A percentile compares a stretch with the other conserved stretches of the same genome.
Conservation (phyloP, 177 flowering plant genomes). For the Vitis hybrid region DNA sequence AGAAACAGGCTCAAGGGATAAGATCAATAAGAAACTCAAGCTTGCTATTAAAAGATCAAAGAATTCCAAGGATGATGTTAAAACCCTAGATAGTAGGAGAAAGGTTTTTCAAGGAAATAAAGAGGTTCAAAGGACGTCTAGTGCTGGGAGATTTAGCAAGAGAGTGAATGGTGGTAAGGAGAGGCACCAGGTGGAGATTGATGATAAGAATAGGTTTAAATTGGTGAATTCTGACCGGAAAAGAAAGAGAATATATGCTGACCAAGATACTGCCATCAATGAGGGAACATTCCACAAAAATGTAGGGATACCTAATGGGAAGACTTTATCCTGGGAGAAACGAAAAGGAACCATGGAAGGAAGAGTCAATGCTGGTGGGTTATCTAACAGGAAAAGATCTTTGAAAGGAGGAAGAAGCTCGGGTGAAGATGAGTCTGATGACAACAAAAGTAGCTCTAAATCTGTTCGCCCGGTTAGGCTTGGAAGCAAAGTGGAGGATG, state of each 20-base stretch:
- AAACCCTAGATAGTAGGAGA: not conserved
- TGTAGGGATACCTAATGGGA: conserved; percentile 4
- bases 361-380: conserved; percentile 9
- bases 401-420: conserved; percentile 1
- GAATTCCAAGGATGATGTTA: conserved; percentile 3
- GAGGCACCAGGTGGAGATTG: conserved; percentile 5
- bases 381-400: not conserved
- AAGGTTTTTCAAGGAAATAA: conserved; percentile 7
- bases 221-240: conserved; percentile 19
- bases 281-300: conserved; percentile 10
- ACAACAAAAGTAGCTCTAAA: conserved; percentile 1
- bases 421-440: conserved; percentile 6
- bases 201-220: conserved; percentile 8
- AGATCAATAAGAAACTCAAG: conserved; percentile 28
- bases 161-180: conserved; percentile 14
- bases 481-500: conserved; percentile 11
- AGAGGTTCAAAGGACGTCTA: not conserved
- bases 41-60: conserved; percentile 19
- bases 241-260: conserved; percentile 47
- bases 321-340: conserved; percentile 17
- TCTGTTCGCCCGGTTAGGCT: conserved; percentile 24
- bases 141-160: not conserved
- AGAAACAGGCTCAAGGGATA: conserved; percentile 8
- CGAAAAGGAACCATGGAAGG: conserved; percentile 11
- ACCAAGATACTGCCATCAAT: not conserved